These are phyloP conservation scores for Chlamydomonas incerta DNA, from an alignment of 139 green algal species.

Conservation along the genomic window DNA sequence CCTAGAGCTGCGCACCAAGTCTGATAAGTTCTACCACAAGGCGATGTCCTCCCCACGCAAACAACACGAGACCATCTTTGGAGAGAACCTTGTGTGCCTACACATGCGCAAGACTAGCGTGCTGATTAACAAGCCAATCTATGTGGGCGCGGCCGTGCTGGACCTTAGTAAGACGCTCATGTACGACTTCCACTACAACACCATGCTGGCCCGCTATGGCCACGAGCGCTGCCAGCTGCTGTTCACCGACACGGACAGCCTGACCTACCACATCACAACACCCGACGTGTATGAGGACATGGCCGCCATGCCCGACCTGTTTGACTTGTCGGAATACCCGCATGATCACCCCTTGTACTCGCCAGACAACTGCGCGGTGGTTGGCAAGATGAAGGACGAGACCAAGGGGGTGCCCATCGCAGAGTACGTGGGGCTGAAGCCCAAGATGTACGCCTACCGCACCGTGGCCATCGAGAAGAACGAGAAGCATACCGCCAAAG, in stretches of 20 bases:
- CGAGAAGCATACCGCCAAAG: not conserved
- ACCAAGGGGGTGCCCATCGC: not conserved
- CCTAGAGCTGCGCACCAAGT: not conserved
- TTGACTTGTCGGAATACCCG: not conserved
- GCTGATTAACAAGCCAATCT: not conserved
- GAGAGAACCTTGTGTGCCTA: not conserved
- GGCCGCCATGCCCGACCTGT: not conserved
- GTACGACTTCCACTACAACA: not conserved
- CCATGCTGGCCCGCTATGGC: not conserved
- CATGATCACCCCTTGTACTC: not conserved
- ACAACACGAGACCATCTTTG: not conserved
- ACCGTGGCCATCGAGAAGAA: not conserved
- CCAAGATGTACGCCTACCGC: not conserved
- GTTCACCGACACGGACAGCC: not conserved
- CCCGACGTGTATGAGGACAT: not conserved
- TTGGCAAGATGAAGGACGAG: not conserved
- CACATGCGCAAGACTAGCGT: not conserved
- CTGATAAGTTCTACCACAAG: not conserved
- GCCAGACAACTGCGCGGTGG: not conserved
- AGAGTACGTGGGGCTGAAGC: not conserved
- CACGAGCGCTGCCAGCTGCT: not conserved
- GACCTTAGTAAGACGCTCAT: not conserved
- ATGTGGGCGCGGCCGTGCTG: not conserved
- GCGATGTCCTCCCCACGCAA: not conserved
- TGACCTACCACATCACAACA: not conserved